A percentile compares a stretch with the other conserved stretches of the same genome.
These are phyloP conservation scores for Neurospora sp. DNA, from an alignment of 495 filamentous ascomycete genomes.

Conservation along the genomic window DNA sequence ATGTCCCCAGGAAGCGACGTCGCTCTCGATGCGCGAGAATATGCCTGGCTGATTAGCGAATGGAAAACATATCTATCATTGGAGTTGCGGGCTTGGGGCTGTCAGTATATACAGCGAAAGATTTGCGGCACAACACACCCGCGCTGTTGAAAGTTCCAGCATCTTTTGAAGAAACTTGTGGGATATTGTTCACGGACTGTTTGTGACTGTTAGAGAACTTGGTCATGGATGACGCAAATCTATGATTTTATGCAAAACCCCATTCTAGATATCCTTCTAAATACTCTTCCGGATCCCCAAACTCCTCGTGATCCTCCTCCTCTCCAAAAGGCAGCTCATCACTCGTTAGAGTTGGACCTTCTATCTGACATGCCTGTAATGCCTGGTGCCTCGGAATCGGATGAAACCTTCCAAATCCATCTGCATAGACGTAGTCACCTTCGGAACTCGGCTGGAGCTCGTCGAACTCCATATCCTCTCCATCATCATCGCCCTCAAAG, in stretches of 20 bases:
- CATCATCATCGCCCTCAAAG: background rate
- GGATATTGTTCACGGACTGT: background rate
- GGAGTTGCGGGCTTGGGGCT: background rate
- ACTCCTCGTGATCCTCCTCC: background rate
- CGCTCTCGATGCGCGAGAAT: background rate
- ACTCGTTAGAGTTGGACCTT: no score
- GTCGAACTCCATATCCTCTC: background rate
- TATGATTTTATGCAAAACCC: background rate
- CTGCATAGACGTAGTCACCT: conserved; percentile 19
- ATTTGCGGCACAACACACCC: background rate
- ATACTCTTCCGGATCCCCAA: background rate
- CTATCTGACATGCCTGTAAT: background rate
- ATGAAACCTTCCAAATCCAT: conserved; percentile 14
- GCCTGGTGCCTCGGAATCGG: background rate
- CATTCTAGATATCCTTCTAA: background rate
- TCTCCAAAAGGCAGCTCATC: background rate
- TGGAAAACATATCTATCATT: background rate
- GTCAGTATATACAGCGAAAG: background rate
- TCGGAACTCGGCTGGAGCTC: conserved; percentile 6
- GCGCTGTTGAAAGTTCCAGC: background rate
- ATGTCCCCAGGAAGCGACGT: background rate
- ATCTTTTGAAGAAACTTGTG: background rate
- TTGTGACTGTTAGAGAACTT: background rate
- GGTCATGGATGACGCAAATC: background rate
- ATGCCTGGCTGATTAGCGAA: background rate